A percentile compares a stretch with the other conserved stretches of the same genome.
phyloP scores from a whole-genome alignment of 2,329 filamentous ascomycete genomes.

The Moelleriella libera region DNA sequence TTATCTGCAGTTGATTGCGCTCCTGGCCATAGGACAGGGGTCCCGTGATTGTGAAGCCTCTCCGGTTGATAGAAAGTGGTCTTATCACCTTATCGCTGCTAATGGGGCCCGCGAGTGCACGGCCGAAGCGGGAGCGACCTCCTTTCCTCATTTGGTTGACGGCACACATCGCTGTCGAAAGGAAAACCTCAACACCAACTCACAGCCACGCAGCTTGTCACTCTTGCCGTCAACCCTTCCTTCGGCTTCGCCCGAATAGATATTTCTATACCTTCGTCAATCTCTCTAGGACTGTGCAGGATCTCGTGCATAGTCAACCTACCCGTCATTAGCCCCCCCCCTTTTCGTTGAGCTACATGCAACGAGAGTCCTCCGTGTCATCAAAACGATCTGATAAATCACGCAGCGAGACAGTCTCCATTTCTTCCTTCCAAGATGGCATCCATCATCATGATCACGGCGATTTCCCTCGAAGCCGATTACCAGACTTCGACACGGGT shows the following conservation, averaged over 20 bases:
- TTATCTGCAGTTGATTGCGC: too few relatives aligned
- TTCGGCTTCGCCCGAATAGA: background rate
- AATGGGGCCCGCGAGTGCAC: too few relatives aligned
- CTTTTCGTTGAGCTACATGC: slow-evolving; percentile 44
- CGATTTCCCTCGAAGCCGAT: slow-evolving; percentile 18
- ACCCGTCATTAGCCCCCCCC: slow-evolving; percentile 12
- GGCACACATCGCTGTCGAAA: too few relatives aligned
- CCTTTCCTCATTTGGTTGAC: too few relatives aligned
- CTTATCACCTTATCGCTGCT: too few relatives aligned
- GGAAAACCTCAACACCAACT: background rate
- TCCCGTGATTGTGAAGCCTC: too few relatives aligned
- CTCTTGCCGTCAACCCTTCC: background rate
- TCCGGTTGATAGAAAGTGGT: too few relatives aligned
- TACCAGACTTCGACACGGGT: slow-evolving; percentile 10
- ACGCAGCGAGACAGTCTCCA: slow-evolving; percentile 17
- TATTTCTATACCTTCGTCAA: background rate
- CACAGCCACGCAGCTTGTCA: background rate
- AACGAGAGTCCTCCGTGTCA: slow-evolving; percentile 39
- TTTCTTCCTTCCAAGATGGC: slow-evolving; percentile 41
- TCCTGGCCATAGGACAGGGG: too few relatives aligned
- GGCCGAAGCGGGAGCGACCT: too few relatives aligned
- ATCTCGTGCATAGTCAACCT: slow-evolving; percentile 34
- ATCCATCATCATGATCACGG: slow-evolving; percentile 27
- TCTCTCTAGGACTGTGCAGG: slow-evolving; percentile 33
- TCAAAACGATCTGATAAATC: slow-evolving; percentile 25